These are phyloP conservation scores for Flaveria sonorensis DNA, from an alignment of 129 eudicot species.

Conservation along the genomic window DNA sequence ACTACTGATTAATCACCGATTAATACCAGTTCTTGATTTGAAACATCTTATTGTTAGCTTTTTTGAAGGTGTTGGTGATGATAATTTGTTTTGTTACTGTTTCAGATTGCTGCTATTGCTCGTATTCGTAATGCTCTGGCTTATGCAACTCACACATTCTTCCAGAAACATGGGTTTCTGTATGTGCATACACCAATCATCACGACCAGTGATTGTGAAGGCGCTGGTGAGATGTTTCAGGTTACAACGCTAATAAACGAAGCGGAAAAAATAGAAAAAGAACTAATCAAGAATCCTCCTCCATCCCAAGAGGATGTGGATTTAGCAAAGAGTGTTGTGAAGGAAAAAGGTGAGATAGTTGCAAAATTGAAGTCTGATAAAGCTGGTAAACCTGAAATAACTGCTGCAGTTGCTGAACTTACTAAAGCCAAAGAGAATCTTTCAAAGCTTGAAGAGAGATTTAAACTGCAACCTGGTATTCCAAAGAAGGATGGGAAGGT, in stretches of 20 bases:
- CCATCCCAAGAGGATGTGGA: conserved; percentile 66
- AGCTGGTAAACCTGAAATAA: conserved; percentile 61
- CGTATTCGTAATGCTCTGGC: conserved; percentile 82
- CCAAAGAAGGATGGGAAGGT: conserved; percentile 83
- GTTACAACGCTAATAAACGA: conserved; percentile 82
- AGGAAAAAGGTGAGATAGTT: conserved; percentile 74
- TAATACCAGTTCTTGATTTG: neutral
- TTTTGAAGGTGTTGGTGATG: neutral
- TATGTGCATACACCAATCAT: conserved; percentile 89
- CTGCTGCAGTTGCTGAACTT: conserved; percentile 75
- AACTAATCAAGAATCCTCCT: conserved; percentile 66
- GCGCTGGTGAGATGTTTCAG: conserved; percentile 98
- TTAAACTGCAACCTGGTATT: conserved; percentile 61
- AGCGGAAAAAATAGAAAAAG: conserved; percentile 78
- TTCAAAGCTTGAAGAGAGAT: conserved; percentile 60
- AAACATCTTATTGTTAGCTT: neutral
- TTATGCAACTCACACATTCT: conserved; percentile 90
- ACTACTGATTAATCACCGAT: too few relatives aligned
- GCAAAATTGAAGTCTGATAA: conserved; percentile 73
- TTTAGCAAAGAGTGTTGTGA: conserved; percentile 53
- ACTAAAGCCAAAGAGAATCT: conserved; percentile 66
- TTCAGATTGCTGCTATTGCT: conserved; percentile 80
- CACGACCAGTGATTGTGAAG: conserved; percentile 97
- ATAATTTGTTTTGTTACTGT: neutral
- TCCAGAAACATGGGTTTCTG: conserved; percentile 75